Percentiles rank a stretch among this genome's conserved stretches.
These are phyloP conservation scores for Saccharomycodes ludwigii DNA, from an alignment of 805 yeast species.

Conservation along the genomic window DNA sequence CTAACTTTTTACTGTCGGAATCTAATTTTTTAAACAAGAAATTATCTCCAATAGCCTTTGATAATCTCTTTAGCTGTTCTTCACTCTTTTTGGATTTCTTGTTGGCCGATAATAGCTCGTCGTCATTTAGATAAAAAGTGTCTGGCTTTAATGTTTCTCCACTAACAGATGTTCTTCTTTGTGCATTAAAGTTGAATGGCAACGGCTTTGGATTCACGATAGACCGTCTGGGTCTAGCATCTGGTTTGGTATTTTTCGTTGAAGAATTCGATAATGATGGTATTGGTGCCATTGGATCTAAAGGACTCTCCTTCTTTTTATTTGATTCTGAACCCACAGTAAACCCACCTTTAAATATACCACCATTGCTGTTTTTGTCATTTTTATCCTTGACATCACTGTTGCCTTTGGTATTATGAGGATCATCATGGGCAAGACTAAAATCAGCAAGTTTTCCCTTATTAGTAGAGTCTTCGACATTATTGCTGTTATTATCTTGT, in stretches of 20 bases:
- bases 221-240: constrained; percentile 7
- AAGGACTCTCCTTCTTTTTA: constrained; percentile 9
- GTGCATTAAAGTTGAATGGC: constrained; percentile 57
- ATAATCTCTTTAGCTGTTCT: constrained; percentile 56
- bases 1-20: constrained; percentile 60
- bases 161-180: constrained; percentile 80
- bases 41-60: constrained; percentile 62
- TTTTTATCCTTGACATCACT: too few species aligned
- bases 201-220: constrained; percentile 19
- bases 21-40: constrained; percentile 80
- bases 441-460: too few species aligned
- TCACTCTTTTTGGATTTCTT: constrained; percentile 37
- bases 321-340: constrained; percentile 16
- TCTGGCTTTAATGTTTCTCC: constrained; percentile 81
- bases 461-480: too few species aligned
- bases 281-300: constrained; percentile 16
- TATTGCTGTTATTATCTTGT: background rate
- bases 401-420: too few species aligned
- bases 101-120: constrained; percentile 59
- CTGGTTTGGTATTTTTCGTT: too few species aligned
- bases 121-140: constrained; percentile 47
- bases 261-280: constrained; percentile 16
- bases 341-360: constrained; percentile 20
- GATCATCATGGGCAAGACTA: too few species aligned
- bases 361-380: background rate